These are phyloP conservation scores for Capsicum rhomboideum DNA, from an alignment of 257 asterid genomes.

Conservation along the genomic window DNA sequence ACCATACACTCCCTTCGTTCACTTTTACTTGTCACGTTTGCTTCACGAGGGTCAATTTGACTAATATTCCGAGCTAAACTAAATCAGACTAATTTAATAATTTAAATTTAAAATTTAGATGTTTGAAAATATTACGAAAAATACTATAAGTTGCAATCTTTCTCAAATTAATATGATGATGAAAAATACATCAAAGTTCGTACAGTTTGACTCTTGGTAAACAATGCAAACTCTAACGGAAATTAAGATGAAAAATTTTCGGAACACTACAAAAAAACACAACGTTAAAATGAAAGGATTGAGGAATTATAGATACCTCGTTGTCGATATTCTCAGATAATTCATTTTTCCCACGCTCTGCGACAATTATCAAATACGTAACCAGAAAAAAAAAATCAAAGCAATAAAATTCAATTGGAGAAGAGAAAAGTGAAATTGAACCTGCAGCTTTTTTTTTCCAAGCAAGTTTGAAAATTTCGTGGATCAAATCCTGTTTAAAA, in stretches of 20 bases:
- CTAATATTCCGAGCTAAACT: too few species aligned
- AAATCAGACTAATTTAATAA: too few species aligned
- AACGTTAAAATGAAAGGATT: not conserved
- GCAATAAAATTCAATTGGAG: not conserved
- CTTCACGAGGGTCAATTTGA: too few species aligned
- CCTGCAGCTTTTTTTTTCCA: constrained; percentile 86
- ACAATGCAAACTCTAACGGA: not conserved
- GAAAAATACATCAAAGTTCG: not conserved
- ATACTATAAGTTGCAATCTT: too few species aligned
- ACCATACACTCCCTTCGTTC: not conserved
- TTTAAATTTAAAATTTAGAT: too few species aligned
- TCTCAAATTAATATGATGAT: too few species aligned
- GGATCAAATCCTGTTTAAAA: constrained; percentile 58
- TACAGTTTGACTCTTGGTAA: too few species aligned
- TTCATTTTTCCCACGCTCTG: constrained; percentile 77
- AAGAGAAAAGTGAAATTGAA: constrained; percentile 1
- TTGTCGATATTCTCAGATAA: constrained; percentile 38
- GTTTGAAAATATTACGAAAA: too few species aligned
- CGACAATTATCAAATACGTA: not conserved
- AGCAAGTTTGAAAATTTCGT: constrained; percentile 62
- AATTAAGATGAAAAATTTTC: not conserved
- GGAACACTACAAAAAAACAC: not conserved
- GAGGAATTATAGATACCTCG: constrained; percentile 25
- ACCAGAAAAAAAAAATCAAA: not conserved
- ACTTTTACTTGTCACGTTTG: too few species aligned